Percentiles rank a stretch among this genome's conserved stretches.
Evolutionary conservation across 2,329 filamentous ascomycete genomes (phyloP).

Genomic region (Immersiporthe knoxdaviesiana): DNA sequence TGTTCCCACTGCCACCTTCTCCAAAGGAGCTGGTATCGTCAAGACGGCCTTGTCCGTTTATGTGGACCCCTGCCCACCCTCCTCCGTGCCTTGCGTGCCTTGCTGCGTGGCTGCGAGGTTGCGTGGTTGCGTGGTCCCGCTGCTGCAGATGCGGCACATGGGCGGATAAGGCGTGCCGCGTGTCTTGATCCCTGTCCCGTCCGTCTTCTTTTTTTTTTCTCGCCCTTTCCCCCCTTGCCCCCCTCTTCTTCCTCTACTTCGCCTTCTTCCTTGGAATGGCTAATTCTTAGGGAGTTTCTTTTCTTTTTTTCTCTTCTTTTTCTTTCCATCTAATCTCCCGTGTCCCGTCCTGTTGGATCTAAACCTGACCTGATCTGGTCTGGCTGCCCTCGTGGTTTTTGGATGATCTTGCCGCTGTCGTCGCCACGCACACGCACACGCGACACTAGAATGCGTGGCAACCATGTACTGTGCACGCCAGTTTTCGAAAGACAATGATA

Average conservation of each 20-base stretch:
- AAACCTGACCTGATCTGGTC: not conserved
- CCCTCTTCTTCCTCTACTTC: not conserved
- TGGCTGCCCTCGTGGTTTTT: not conserved
- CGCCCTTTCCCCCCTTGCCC: too few relatives aligned
- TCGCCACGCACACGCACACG: constrained; percentile 8
- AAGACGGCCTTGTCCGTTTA: not conserved
- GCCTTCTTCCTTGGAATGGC: not conserved
- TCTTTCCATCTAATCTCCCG: not conserved
- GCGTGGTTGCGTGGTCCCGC: not conserved
- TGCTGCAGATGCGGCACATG: constrained; percentile 5
- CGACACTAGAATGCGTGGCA: not conserved
- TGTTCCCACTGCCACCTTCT: constrained; percentile 1
- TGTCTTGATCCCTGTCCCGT: not conserved
- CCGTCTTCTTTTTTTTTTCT: not conserved
- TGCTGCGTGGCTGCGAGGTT: not conserved
- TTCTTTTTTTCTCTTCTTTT: too few relatives aligned
- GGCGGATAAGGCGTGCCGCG: constrained; percentile 10
- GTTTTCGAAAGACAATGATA: not conserved
- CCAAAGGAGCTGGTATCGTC: not conserved
- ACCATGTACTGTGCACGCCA: not conserved
- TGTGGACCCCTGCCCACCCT: not conserved
- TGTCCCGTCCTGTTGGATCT: not conserved
- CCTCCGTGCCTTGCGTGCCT: not conserved
- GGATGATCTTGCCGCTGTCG: not conserved
- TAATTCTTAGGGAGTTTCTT: not conserved